Percentiles rank a stretch among this genome's conserved stretches.
Evolutionary conservation across 805 yeast species (phyloP).

Genomic region (Gaillardinia entomophila): DNA sequence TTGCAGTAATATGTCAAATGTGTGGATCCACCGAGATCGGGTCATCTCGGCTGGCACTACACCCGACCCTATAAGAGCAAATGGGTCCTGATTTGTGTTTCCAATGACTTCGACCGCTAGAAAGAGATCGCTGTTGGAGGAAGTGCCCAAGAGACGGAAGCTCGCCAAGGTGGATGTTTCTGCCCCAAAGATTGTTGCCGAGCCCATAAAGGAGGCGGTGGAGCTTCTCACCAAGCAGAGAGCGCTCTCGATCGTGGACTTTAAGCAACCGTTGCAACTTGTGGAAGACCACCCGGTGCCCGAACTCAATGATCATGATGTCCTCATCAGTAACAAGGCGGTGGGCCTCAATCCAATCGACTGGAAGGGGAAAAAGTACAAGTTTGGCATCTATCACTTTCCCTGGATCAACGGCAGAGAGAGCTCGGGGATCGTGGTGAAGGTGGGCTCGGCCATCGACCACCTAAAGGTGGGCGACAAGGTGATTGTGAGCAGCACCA

Average conservation of each 20-base stretch:
- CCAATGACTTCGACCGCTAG: conserved; percentile 1
- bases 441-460: conserved; percentile 26
- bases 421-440: conserved; percentile 34
- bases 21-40: no score
- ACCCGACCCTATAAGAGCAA: not conserved
- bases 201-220: no score
- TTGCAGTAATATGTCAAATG: not conserved
- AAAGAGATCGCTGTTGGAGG: no score
- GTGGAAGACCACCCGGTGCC: conserved; percentile 13
- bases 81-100: not conserved
- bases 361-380: conserved; percentile 43
- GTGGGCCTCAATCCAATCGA: conserved; percentile 45
- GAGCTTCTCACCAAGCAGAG: no score
- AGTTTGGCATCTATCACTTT: conserved; percentile 41
- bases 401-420: conserved; percentile 51
- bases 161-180: no score
- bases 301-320: conserved; percentile 12
- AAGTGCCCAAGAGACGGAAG: no score
- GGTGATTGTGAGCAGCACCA: conserved; percentile 41
- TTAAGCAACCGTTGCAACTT: conserved; percentile 14
- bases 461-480: conserved; percentile 25
- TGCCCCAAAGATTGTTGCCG: no score
- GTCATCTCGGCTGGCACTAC: no score
- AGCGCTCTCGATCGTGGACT: conserved; percentile 13
- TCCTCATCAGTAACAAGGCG: conserved; percentile 19